Evolutionary conservation across 495 filamentous ascomycete genomes (phyloP), one percentile per base, ranked within the genome.

Genomic region (Clohesyomyces aquaticus): DNA sequence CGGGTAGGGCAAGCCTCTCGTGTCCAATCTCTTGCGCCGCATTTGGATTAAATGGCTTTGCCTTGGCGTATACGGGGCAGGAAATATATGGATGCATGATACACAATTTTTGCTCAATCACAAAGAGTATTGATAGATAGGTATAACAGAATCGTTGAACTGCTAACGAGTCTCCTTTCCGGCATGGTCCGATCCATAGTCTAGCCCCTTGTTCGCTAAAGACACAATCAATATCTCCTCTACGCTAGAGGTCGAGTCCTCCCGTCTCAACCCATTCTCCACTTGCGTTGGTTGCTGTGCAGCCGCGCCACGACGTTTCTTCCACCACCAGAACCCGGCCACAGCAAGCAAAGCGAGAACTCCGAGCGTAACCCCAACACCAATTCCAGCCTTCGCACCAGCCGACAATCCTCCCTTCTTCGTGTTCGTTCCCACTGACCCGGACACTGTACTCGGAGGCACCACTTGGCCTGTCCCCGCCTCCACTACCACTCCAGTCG

Each of bases 401-500:
- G 32, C 6, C 32, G 32, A 38, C 32, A 38, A 38, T 14, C 32
- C 32, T 38, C 32, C 32, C 32, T 38, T 38, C 32, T 38, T 38
- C 32, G 32, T 38, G 6, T 38, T 38, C 32, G 32, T 38, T 14
- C 32, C 32, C 32, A 38, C 32, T 6, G 32, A 38, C 32, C 32
- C 32, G 32, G 32, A 38, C 32, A 38, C 32, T 38, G 32, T 38
- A 38, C 32, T 38, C 32, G 32, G 14, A 38, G 32, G 32, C 32
- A 38, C 32, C 32, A 38, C 32, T 14, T 38, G 32, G 32, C 32
- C 32, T 38, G 32, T 38, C 32, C 32, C 32, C 6, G 51, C 59
- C 2, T 35, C 27, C 28, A 41, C 23, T 14, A 10, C 29, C n/a
- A 21, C 59, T 10, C 59, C 50, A 27, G 59, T 63, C 9, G 49